Evolutionary conservation across 164 flowering plant species (phyloP).

Genomic region (Santalum album): DNA sequence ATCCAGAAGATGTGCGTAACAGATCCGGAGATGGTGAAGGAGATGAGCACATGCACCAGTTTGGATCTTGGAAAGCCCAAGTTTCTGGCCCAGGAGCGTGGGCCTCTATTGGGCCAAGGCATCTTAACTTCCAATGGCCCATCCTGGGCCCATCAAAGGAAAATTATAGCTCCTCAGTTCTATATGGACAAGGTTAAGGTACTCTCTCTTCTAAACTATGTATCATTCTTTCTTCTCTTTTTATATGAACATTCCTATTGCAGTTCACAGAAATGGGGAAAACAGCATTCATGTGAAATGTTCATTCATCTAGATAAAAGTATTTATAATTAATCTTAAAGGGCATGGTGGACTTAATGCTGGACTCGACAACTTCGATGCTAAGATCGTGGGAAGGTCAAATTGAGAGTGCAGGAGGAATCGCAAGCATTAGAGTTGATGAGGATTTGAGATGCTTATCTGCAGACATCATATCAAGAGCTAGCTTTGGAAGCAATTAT

Average conservation of each 20-base stretch:
- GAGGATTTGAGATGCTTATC: slow-evolving; percentile 16
- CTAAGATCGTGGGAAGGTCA: slow-evolving; percentile 14
- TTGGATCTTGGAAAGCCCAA: slow-evolving; percentile 41
- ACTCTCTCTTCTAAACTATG: too few species aligned
- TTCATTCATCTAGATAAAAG: too few species aligned
- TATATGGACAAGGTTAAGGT: slow-evolving; percentile 12
- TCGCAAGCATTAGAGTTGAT: slow-evolving; percentile 11
- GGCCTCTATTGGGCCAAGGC: slow-evolving; percentile 38
- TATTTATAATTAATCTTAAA: not conserved
- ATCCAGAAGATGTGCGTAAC: slow-evolving; percentile 21
- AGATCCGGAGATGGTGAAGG: slow-evolving; percentile 35
- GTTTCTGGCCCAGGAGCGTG: slow-evolving; percentile 23
- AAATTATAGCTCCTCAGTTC: slow-evolving; percentile 43
- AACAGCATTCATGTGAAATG: too few species aligned
- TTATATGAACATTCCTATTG: too few species aligned
- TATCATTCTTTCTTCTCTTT: too few species aligned
- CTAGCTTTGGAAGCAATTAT: slow-evolving; percentile 18
- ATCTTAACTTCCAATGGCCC: slow-evolving; percentile 36
- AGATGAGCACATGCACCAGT: slow-evolving; percentile 20
- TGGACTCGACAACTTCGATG: slow-evolving; percentile 11
- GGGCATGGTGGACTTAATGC: slow-evolving; percentile 15
- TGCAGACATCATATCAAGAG: slow-evolving; percentile 16
- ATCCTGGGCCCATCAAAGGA: slow-evolving; percentile 40
- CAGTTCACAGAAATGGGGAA: too few species aligned
- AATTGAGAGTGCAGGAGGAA: slow-evolving; percentile 5